A percentile compares a stretch with the other conserved stretches of the same genome.
phyloP scores from a whole-genome alignment of 306 rosid species.

The Echinosophora koreensis region DNA sequence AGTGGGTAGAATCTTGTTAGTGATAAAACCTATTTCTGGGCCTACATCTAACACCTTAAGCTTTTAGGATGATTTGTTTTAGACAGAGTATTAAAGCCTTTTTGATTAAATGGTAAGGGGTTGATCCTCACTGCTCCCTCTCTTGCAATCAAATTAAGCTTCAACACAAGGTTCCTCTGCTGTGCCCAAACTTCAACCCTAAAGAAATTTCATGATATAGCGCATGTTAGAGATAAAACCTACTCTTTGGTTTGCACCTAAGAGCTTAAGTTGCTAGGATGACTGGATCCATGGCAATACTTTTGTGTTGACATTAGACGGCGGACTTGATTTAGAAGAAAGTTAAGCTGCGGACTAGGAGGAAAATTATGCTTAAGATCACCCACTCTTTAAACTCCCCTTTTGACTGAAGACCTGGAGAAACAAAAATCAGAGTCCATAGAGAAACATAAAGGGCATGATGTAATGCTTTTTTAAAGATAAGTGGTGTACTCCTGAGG shows the following conservation, averaged over 20 bases:
- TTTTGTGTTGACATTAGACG: background rate
- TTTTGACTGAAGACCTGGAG: background rate
- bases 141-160: background rate
- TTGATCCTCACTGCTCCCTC: background rate
- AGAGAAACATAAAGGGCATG: background rate
- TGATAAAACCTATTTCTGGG: background rate
- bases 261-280: background rate
- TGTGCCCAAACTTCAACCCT: background rate
- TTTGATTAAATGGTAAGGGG: background rate
- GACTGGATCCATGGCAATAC: slow-evolving; percentile 5
- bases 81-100: background rate
- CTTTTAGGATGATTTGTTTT: slow-evolving; percentile 3
- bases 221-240: background rate
- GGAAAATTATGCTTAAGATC: background rate
- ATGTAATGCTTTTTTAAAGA: background rate
- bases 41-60: background rate
- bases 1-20: background rate
- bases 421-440: background rate
- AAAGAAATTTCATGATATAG: background rate
- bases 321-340: too few relatives aligned
- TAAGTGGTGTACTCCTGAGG: background rate
- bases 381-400: slow-evolving; percentile 1
- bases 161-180: background rate
- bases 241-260: background rate
- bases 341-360: too few relatives aligned